Evolutionary conservation across 768 basidiomycete species (phyloP), one percentile per base, ranked within the genome.

Genomic region (Serendipita vermifera): DNA sequence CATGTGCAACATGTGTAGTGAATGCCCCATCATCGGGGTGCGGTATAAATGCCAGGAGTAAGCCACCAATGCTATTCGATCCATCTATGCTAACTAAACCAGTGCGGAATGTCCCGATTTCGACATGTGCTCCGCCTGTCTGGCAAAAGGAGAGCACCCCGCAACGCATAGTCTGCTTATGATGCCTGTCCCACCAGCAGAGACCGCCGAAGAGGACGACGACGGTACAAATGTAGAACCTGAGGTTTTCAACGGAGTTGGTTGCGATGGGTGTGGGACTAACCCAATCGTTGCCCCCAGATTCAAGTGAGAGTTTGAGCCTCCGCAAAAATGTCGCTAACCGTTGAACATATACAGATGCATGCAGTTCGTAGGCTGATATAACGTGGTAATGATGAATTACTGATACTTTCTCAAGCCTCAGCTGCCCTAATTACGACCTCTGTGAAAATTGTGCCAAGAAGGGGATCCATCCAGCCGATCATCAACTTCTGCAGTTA

Each of bases 401-500:
- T 26, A 29, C 46, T 51, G 15, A 51, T 29, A 9, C 17, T 26
- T 26, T 26, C n/a, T 15, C 40, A 7, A 51, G 46, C 31, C 22
- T 29, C 7, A 11, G 20, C 15, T 51, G 46, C 31, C 46, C 46
- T n/a, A 29, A 29, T 29, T 51, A 51, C 31, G 46, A 51, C 31
- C 27, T 51, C 7, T 51, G 46, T 29, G 46, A 51, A n/a, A n/a
- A 29, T 15, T 51, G 46, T 29, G 31, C n/a, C 46, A 29, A 20
- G n/a, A 51, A 51, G 46, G 46, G 46, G 6, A 26, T 51, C 31
- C 46, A 51, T 26, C 29, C 46, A 20, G n/a, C n/a, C n/a, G 31
- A 51, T n/a, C 46, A 51, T 29, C 20, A 51, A n/a, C n/a, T 51
- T 20, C 11, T 51, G 17, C 46, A 29, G 11, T 29, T 51, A 7